phyloP scores from a whole-genome alignment of 352 stramenopile species.

The Phytophthora hibernalis region DNA sequence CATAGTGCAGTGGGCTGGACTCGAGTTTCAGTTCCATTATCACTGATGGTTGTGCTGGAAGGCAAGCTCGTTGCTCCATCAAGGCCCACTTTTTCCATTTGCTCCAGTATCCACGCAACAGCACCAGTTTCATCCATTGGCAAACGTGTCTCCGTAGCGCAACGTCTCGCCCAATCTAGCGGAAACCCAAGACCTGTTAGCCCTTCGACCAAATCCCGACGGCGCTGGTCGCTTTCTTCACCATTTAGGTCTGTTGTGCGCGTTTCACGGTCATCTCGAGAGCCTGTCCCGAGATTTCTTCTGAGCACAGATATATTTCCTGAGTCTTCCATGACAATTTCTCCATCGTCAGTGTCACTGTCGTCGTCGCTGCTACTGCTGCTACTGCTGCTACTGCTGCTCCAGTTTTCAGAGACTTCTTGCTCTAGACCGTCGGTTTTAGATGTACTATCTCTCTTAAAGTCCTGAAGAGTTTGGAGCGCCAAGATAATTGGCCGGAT shows the following conservation, averaged over 20 bases:
- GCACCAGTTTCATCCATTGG: constrained; percentile 68
- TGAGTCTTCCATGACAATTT: constrained; percentile 19
- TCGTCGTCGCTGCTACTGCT: constrained; percentile 29
- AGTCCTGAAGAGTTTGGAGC: not conserved
- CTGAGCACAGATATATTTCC: not conserved
- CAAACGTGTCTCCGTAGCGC: constrained; percentile 57
- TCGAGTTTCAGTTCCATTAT: constrained; percentile 1
- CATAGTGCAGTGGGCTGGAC: constrained; percentile 1
- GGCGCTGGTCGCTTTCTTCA: constrained; percentile 26
- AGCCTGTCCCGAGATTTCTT: not conserved
- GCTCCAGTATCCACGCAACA: constrained; percentile 91
- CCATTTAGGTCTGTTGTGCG: constrained; percentile 14
- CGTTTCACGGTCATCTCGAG: constrained; percentile 15
- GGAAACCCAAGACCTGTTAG: constrained; percentile 89
- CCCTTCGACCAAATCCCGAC: constrained; percentile 72
- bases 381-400: constrained; percentile 23
- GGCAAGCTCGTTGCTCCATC: constrained; percentile 9
- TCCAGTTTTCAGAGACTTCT: constrained; percentile 8
- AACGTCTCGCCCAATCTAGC: constrained; percentile 75
- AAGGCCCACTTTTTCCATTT: constrained; percentile 81
- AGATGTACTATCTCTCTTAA: not conserved
- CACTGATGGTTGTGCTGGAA: constrained; percentile 4
- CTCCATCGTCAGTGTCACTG: constrained; percentile 33
- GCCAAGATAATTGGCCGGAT: constrained; percentile 49
- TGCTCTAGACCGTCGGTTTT: constrained; percentile 1